These are phyloP conservation scores for Geotrichum armillariae DNA, from an alignment of 1,139 yeast genomes.

Conservation along the genomic window DNA sequence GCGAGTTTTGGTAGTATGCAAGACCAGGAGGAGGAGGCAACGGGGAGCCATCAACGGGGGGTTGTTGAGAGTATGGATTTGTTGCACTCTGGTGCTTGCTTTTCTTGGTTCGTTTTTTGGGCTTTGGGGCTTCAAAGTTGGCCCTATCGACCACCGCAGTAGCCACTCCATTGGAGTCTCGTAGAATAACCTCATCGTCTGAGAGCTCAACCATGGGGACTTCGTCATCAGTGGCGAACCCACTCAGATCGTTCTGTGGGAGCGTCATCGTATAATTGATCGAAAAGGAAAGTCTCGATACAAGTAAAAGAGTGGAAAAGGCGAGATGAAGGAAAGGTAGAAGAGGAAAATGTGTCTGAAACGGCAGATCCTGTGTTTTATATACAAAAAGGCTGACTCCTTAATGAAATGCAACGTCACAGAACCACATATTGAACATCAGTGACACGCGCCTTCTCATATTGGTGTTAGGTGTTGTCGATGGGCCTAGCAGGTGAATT, in stretches of 20 bases:
- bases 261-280: neutral
- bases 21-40: neutral
- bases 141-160: constrained; percentile 1
- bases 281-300: neutral
- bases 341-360: too few relatives aligned
- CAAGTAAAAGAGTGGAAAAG: neutral
- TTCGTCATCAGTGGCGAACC: constrained; percentile 15
- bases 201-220: constrained; percentile 13
- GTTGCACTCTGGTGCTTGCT: neutral
- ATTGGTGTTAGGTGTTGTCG: too few relatives aligned
- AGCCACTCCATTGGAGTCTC: constrained; percentile 1
- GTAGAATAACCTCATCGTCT: constrained; percentile 6
- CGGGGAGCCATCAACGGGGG: neutral
- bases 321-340: too few relatives aligned
- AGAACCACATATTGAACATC: too few relatives aligned
- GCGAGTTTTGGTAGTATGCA: neutral
- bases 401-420: too few relatives aligned
- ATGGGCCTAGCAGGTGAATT: too few relatives aligned
- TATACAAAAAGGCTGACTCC: too few relatives aligned
- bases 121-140: neutral
- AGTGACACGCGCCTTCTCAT: too few relatives aligned
- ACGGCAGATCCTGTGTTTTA: too few relatives aligned
- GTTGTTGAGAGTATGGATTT: neutral
- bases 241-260: constrained; percentile 4
- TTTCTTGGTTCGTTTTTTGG: neutral